Evolutionary conservation across 129 eudicot genomes (phyloP).

Genomic region (Tagetes patula): DNA sequence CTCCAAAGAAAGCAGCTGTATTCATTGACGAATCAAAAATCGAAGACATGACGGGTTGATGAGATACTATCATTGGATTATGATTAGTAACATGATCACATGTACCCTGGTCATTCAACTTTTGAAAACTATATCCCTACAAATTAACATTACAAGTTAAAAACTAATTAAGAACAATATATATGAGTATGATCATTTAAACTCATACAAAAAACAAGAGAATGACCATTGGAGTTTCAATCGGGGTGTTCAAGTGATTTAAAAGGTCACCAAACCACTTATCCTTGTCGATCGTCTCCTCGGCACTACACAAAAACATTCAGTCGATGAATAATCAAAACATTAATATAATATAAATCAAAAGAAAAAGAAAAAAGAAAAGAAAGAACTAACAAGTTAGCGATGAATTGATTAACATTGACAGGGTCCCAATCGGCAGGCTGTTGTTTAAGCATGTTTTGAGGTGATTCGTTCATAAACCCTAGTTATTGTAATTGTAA

Average conservation of each 20-base stretch:
- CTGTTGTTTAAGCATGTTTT: no score
- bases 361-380: no score
- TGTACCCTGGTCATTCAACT: constrained; percentile 20
- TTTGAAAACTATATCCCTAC: constrained; percentile 17
- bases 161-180: neutral
- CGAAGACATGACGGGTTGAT: constrained; percentile 13
- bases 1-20: constrained; percentile 1
- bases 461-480: no score
- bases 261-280: neutral
- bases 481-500: no score
- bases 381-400: constrained; percentile 12
- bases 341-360: no score
- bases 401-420: neutral
- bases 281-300: neutral
- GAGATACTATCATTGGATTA: neutral
- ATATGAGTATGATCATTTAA: no score
- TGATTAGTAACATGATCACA: constrained; percentile 5
- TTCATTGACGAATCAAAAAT: neutral
- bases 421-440: neutral
- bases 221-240: constrained; percentile 10
- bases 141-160: neutral
- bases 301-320: constrained; percentile 11
- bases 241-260: neutral
- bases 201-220: neutral
- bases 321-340: neutral